Evolutionary conservation across 257 asterid species (phyloP).

Genomic region (Solanum commersonii): DNA sequence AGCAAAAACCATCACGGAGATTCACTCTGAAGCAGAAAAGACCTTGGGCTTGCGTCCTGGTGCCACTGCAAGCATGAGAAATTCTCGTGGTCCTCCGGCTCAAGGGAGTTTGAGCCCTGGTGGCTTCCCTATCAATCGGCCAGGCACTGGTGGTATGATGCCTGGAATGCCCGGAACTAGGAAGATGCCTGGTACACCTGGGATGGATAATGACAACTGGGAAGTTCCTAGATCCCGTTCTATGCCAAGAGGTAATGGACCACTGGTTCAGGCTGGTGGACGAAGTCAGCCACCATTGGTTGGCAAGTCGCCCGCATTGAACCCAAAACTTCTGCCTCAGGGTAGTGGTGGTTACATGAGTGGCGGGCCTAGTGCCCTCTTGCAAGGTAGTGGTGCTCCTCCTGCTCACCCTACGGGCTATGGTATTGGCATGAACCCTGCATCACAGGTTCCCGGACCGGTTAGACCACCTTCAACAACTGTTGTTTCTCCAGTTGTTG

Average conservation of each 20-base stretch:
- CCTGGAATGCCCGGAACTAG: conserved; percentile 96
- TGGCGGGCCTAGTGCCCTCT: conserved; percentile 58
- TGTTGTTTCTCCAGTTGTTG: conserved; percentile 20
- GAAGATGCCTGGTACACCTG: conserved; percentile 84
- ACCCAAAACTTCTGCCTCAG: conserved; percentile 56
- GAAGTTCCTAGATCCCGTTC: conserved; percentile 71
- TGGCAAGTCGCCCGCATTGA: conserved; percentile 50
- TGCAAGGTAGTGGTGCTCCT: conserved; percentile 51
- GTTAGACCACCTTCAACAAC: conserved; percentile 19
- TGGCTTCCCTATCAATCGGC: conserved; percentile 64
- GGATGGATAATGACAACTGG: conserved; percentile 69
- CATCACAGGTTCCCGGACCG: conserved; percentile 27
- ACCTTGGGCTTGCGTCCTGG: conserved; percentile 92
- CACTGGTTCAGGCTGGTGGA: conserved; percentile 29
- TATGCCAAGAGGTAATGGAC: conserved; percentile 67
- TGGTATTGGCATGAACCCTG: conserved; percentile 23
- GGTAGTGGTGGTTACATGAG: conserved; percentile 52
- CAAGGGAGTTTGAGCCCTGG: conserved; percentile 56
- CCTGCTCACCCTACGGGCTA: conserved; percentile 25
- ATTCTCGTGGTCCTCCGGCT: conserved; percentile 43
- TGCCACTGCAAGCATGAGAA: conserved; percentile 77
- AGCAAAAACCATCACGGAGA: conserved; percentile 92
- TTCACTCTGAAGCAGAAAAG: conserved; percentile 92
- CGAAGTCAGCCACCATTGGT: conserved; percentile 43
- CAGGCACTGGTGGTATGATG: conserved; percentile 93